phyloP scores from a whole-genome alignment of 805 yeast species.

The Wickerhamomyces subpelliculosus region DNA sequence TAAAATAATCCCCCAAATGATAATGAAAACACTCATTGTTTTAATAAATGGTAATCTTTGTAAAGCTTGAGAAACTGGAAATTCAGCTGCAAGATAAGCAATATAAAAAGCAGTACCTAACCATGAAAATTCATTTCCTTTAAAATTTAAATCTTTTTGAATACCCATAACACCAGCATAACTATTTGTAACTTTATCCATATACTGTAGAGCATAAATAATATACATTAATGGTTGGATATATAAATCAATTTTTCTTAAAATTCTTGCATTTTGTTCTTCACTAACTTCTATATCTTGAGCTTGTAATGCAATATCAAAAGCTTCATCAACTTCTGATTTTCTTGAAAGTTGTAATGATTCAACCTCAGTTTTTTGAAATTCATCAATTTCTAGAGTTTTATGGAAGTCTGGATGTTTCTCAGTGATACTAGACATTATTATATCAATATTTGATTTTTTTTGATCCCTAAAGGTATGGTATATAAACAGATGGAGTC shows the following conservation, averaged over 20 bases:
- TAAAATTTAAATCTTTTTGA: constrained; percentile 37
- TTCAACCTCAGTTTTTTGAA: neutral
- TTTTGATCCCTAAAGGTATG: too few species aligned
- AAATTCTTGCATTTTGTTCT: constrained; percentile 27
- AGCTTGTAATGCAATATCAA: constrained; percentile 31
- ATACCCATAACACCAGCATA: constrained; percentile 50
- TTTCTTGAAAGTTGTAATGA: neutral
- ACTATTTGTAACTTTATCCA: constrained; percentile 52
- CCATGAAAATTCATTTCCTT: constrained; percentile 42
- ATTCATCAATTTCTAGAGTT: too few species aligned
- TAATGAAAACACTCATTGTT: constrained; percentile 37
- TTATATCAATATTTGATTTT: too few species aligned
- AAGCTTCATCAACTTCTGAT: constrained; percentile 35
- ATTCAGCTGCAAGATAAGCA: constrained; percentile 55
- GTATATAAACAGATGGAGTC: too few species aligned
- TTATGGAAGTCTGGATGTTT: too few species aligned
- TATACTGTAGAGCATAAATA: constrained; percentile 44
- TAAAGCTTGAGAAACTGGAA: constrained; percentile 37
- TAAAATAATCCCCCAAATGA: constrained; percentile 58
- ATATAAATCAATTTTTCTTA: constrained; percentile 44
- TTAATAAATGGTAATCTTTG: constrained; percentile 56
- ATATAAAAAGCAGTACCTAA: constrained; percentile 54
- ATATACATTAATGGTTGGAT: constrained; percentile 45
- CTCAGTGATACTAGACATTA: too few species aligned
- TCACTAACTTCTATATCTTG: constrained; percentile 24